Evolutionary conservation across 345 rosid species (phyloP), one percentile per base, ranked within the genome.

Genomic region (Camelina neglecta): DNA sequence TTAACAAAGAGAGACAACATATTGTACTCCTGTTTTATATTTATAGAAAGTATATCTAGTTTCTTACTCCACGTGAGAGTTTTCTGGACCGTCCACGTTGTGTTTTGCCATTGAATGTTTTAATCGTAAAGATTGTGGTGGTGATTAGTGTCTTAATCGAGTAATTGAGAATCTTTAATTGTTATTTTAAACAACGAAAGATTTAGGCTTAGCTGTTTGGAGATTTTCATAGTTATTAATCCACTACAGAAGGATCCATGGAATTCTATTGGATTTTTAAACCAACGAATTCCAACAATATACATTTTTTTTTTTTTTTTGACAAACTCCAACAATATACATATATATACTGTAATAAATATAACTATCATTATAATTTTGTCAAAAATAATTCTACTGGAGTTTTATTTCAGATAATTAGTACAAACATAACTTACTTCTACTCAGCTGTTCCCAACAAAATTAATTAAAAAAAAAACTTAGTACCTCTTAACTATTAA

Each of bases 151-250:
- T 62, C 62, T 60, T 77, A 60, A 80, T 84, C 50, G 62, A 74
- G 77, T 74, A 58, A 64, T 59, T 29, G 79, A 79, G 85, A 80
- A 84, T 83, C 84, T 79, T 83, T 79, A 11, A 66, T 69, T 76
- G 63, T 77, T 71, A 73, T 53, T 82, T 60, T 29, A 74, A 44
- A 8, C 42, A 49, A 47, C 39, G 8, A 64, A 77, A 59, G 73
- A 73, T 73, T 53, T 65, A 62, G 61, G 78, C 74, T 66, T 81
- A 84, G 87, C 73, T 83, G 89, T 76, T 79, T 79, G 38, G 62
- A 68, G 83, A 81, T 79, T 80, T 83, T 73, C 59, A 67, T 83
- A 80, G 80, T 67, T 71, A 73, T 41, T 60, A 29, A 48, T n/a
- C 35, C 53, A 60, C 38, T 51, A 42, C 12, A 53, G 65, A 67